phyloP scores from a whole-genome alignment of 805 yeast species.

The Zygoascus tannicola region DNA sequence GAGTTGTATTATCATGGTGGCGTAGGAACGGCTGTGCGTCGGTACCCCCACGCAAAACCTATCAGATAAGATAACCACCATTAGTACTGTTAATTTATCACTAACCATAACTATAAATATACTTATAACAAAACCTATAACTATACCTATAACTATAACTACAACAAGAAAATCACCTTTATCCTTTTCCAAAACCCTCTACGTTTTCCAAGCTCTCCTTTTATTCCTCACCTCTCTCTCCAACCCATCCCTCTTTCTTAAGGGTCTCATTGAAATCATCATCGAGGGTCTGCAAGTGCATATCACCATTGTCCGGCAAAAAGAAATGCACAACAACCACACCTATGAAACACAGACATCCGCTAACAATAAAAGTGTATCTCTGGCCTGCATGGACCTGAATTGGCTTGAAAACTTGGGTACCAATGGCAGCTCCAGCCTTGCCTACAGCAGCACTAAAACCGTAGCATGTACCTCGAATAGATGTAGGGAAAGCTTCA shows the following conservation, averaged over 20 bases:
- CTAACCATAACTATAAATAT: too few species aligned
- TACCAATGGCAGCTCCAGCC: conserved; percentile 84
- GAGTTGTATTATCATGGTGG: too few species aligned
- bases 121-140: too few species aligned
- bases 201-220: too few species aligned
- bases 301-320: conserved; percentile 4
- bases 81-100: too few species aligned
- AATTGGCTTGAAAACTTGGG: conserved; percentile 77
- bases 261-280: background rate
- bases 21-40: too few species aligned
- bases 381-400: conserved; percentile 21
- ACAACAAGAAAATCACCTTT: too few species aligned
- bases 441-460: conserved; percentile 87
- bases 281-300: background rate
- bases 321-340: conserved; percentile 47
- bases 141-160: too few species aligned
- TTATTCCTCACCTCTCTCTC: background rate
- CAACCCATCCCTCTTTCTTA: conserved; percentile 4
- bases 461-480: conserved; percentile 84
- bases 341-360: conserved; percentile 59
- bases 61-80: too few species aligned
- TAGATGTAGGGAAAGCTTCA: conserved; percentile 74
- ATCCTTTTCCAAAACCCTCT: too few species aligned
- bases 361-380: conserved; percentile 43
- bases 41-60: too few species aligned